These are phyloP conservation scores for Globisporangium nodosum DNA, from an alignment of 352 stramenopile genomes.

Conservation along the genomic window DNA sequence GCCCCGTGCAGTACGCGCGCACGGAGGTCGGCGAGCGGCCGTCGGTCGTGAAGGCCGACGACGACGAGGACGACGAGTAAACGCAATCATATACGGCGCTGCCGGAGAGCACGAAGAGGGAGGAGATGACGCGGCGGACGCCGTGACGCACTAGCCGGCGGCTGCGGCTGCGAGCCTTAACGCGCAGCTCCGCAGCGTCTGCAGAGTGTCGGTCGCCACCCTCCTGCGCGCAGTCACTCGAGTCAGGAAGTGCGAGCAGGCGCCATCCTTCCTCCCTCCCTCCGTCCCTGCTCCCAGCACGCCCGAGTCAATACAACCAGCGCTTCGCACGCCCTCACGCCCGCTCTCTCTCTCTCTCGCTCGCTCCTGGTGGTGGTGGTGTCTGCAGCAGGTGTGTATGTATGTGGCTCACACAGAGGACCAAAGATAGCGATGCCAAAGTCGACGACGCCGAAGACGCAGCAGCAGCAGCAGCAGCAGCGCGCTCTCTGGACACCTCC, in stretches of 20 bases:
- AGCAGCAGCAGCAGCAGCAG: neutral
- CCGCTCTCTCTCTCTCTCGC: neutral
- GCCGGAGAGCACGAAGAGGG: neutral
- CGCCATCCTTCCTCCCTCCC: neutral
- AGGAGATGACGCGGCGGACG: neutral
- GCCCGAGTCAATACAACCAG: neutral
- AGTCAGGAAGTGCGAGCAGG: neutral
- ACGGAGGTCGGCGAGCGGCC: slow-evolving; percentile 60
- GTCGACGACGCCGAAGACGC: neutral
- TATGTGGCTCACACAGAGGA: neutral
- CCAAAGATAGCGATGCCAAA: neutral
- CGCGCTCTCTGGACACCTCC: neutral
- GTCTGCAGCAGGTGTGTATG: neutral
- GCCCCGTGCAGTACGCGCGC: slow-evolving; percentile 57
- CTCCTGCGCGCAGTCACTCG: too few relatives aligned
- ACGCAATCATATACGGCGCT: slow-evolving; percentile 4
- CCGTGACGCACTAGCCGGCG: neutral
- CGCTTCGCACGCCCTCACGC: neutral
- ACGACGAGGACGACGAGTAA: slow-evolving; percentile 39
- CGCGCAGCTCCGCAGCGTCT: neutral
- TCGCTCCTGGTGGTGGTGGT: neutral
- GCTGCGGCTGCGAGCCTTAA: slow-evolving; percentile 1
- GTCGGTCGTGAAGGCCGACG: slow-evolving; percentile 35
- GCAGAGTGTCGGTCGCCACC: too few relatives aligned
- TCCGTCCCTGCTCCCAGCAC: neutral